phyloP scores from a whole-genome alignment of 1,284 basidiomycete genomes.

The Marasmius fiardii region DNA sequence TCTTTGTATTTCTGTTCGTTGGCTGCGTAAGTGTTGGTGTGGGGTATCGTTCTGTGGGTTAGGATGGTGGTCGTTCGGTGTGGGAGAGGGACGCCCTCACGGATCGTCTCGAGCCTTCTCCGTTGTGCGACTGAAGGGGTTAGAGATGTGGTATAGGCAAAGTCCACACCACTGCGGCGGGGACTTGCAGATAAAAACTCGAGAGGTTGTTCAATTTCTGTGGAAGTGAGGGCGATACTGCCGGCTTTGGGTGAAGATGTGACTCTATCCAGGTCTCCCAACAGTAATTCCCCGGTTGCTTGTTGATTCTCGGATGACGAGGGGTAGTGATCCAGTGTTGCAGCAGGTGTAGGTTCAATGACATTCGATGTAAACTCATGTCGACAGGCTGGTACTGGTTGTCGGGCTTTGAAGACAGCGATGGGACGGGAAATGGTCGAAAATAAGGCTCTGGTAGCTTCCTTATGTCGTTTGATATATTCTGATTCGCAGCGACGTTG shows the following conservation, averaged over 20 bases:
- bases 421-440: slow-evolving; percentile 33
- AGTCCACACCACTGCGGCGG: slow-evolving; percentile 13
- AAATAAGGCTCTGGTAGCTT: slow-evolving; percentile 20
- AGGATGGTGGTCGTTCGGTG: slow-evolving; percentile 9
- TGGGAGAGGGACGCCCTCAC: slow-evolving; percentile 9
- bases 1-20: slow-evolving; percentile 27
- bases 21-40: neutral
- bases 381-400: slow-evolving; percentile 6
- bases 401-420: slow-evolving; percentile 12
- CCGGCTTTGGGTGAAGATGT: slow-evolving; percentile 36
- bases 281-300: slow-evolving; percentile 18
- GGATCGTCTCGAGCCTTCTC: slow-evolving; percentile 5
- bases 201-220: neutral
- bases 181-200: no score
- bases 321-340: neutral
- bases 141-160: slow-evolving; percentile 11
- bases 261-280: slow-evolving; percentile 29
- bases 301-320: slow-evolving; percentile 1
- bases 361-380: slow-evolving; percentile 2
- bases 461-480: slow-evolving; percentile 20
- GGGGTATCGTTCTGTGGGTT: slow-evolving; percentile 2
- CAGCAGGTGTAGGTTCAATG: slow-evolving; percentile 9
- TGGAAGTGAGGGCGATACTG: slow-evolving; percentile 22
- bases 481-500: slow-evolving; percentile 38
- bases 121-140: neutral